A percentile compares a stretch with the other conserved stretches of the same genome.
These are phyloP conservation scores for Triangularia verruculosa DNA, from an alignment of 2,329 filamentous ascomycete genomes.

Conservation along the genomic window DNA sequence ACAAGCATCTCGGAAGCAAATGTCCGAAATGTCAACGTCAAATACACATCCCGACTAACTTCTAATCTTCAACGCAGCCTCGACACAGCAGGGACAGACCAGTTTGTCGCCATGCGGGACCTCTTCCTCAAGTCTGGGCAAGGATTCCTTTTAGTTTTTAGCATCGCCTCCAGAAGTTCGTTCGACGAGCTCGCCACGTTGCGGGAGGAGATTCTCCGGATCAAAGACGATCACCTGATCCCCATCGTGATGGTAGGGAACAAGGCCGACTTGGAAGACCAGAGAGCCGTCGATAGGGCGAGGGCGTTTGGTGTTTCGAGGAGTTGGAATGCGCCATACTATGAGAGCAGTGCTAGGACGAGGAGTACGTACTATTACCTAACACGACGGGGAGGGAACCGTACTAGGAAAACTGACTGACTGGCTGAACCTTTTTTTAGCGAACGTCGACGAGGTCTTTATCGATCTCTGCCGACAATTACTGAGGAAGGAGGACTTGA, in stretches of 20 bases:
- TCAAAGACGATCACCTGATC: conserved; percentile 82
- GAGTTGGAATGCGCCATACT: conserved; percentile 85
- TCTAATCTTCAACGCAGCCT: conserved; percentile 59
- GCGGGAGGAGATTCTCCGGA: conserved; percentile 84
- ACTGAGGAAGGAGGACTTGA: conserved; percentile 65
- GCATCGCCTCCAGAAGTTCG: conserved; percentile 82
- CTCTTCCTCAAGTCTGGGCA: conserved; percentile 93
- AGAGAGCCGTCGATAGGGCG: conserved; percentile 72
- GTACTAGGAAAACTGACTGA: background rate
- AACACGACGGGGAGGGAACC: background rate
- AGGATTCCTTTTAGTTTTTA: conserved; percentile 88
- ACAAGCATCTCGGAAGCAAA: too few relatives aligned
- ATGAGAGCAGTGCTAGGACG: conserved; percentile 81
- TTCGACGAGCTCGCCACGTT: conserved; percentile 76
- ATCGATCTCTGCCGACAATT: conserved; percentile 81
- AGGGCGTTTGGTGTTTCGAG: conserved; percentile 83
- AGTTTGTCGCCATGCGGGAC: conserved; percentile 75
- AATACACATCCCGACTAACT: too few relatives aligned
- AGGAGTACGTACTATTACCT: conserved; percentile 48
- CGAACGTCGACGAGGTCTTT: conserved; percentile 90
- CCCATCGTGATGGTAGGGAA: conserved; percentile 90
- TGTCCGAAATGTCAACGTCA: too few relatives aligned
- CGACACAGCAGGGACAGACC: conserved; percentile 87
- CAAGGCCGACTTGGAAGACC: conserved; percentile 86
- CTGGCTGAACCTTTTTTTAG: conserved; percentile 34